These are phyloP conservation scores for Rhizophora apiculata DNA, from an alignment of 345 rosid genomes.

Conservation along the genomic window DNA sequence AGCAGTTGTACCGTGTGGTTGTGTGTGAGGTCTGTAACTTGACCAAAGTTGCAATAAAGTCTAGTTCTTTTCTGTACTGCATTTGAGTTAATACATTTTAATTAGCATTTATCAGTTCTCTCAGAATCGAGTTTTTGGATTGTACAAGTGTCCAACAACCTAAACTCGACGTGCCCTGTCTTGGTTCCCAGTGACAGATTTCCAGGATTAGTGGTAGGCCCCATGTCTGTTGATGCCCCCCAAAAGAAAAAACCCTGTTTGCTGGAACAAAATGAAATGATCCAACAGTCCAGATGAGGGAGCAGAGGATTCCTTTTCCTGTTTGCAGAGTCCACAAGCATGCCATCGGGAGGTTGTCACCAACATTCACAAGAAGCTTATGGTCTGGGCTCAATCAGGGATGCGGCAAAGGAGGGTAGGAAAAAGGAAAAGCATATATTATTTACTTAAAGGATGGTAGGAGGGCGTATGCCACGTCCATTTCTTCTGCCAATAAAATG, in stretches of 20 bases:
- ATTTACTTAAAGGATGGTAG: neutral
- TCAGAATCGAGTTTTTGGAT: neutral
- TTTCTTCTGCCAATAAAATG: no score
- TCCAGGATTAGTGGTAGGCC: neutral
- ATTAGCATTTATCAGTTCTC: no score
- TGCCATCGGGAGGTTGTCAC: conserved; percentile 42
- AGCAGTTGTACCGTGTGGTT: no score
- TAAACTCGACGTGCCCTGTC: conserved; percentile 57
- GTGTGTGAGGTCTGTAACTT: no score
- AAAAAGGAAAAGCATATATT: neutral
- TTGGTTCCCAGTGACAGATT: conserved; percentile 59
- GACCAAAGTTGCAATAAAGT: no score
- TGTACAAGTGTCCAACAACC: conserved; percentile 48
- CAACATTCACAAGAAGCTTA: conserved; percentile 45
- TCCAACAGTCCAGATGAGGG: neutral
- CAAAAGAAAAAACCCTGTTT: neutral
- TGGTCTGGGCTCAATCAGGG: conserved; percentile 51
- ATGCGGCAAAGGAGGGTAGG: conserved; percentile 29
- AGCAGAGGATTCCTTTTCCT: conserved; percentile 32
- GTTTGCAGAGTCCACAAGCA: conserved; percentile 44
- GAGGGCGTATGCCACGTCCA: neutral
- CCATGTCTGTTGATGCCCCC: neutral
- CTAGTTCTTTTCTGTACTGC: no score
- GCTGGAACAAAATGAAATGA: neutral
- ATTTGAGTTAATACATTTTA: no score